Conservation (phyloP, 1,139 yeast genomes). For the Wickerhamomyces sp. region DNA sequence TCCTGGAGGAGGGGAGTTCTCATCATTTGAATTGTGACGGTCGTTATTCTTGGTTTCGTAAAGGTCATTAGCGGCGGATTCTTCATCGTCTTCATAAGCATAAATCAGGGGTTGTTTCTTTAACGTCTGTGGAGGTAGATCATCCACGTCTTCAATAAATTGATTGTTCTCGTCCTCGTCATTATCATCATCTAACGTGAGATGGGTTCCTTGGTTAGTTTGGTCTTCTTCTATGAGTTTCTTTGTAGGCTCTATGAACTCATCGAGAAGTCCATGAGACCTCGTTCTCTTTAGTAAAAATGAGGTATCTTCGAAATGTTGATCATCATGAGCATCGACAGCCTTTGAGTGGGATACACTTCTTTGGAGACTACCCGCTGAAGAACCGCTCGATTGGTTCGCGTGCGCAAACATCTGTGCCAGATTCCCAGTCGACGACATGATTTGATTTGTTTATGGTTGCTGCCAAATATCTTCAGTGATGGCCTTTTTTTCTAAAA, state of each 20-base stretch:
- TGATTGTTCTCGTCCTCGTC: conserved; percentile 17
- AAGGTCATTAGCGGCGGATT: conserved; percentile 9
- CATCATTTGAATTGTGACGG: conserved; percentile 11
- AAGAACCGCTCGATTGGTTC: conserved; percentile 3
- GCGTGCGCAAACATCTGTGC: conserved; percentile 21
- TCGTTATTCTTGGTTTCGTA: conserved; percentile 5
- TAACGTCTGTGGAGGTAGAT: conserved; percentile 6
- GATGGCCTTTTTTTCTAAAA: no score
- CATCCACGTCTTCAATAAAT: conserved; percentile 21
- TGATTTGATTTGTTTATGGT: conserved; percentile 1
- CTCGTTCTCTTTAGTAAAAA: conserved; percentile 79
- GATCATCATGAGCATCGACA: conserved; percentile 67
- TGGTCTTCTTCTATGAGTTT: conserved; percentile 26
- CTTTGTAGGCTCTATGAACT: conserved; percentile 46
- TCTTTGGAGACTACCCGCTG: conserved; percentile 3
- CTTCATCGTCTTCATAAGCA: conserved; percentile 17
- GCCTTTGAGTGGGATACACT: conserved; percentile 40
- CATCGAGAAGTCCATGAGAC: conserved; percentile 77
- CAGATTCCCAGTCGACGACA: conserved; percentile 19
- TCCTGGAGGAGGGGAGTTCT: conserved; percentile 27
- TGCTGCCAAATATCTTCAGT: no score
- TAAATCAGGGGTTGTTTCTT: conserved; percentile 13
- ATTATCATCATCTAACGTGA: not conserved
- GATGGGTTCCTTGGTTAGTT: not conserved
- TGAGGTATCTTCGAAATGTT: conserved; percentile 65